Base-by-base conservation (phyloP, 495 filamentous ascomycete genomes). In the Opeltia flavorubescens region DNA sequence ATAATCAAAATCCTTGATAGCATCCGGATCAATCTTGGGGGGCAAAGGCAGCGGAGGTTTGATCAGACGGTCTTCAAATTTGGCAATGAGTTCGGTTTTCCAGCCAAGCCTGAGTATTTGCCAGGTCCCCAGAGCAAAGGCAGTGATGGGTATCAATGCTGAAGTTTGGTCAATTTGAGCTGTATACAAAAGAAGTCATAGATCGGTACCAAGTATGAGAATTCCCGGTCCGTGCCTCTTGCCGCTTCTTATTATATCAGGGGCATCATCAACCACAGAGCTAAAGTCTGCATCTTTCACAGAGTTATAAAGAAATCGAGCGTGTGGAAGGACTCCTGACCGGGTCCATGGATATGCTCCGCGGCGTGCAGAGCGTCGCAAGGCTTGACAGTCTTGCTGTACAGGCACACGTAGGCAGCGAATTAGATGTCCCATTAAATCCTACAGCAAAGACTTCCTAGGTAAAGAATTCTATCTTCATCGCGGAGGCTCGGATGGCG, bases 71-170 rank as follows among this genome's bases (percentile, higher is more conserved):
- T 95, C 87, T 67, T 95, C 89, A 66, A 79, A 84, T 51, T 77
- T 81, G 43, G 88, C 87, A 47, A 98, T 80, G 13, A 96, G 67
- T 31, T 89, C 82, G 7, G 88, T 88, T 61, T 98, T 98, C 87
- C 89, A 89, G 29, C 76, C 74, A 13, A 98, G 77, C 2, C 91
- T 86, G 56, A 93, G 74, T n/a, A 98, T 81, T 58, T 98, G 91
- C 91, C 91, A 98, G 34, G 82, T 84, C 31, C 91, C 91, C 28
- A 98, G 79, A 51, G 68, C 68, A 62, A 98, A 94, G 42, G 91
- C 83, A 5, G 87, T 95, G 35, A 93, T 68, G 29, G 91, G 91
- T 51, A 98, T 96, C 36, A 91, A 60, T 27, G 87, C 87, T 88
- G 55, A 25, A 38, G 13, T n/a, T n/a, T 47, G 42, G 21, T 39